Evolutionary conservation across 2,329 filamentous ascomycete genomes (phyloP).

Genomic region (Bipolaris oryzae): DNA sequence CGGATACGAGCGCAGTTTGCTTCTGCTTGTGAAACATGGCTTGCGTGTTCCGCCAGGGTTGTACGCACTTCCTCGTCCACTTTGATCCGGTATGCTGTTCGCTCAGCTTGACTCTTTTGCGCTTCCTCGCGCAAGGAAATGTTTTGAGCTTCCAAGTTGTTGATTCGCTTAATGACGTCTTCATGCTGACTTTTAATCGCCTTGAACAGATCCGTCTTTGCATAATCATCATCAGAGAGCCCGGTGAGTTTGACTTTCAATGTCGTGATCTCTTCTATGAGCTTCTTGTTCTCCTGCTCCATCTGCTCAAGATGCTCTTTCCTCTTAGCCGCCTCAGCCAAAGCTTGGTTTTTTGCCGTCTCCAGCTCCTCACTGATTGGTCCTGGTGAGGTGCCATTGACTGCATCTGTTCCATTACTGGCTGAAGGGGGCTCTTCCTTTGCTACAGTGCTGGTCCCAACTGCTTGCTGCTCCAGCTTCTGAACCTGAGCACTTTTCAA

Average conservation of each 20-base stretch:
- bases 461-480: slow-evolving; percentile 86
- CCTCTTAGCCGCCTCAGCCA: slow-evolving; percentile 77
- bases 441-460: slow-evolving; percentile 26
- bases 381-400: slow-evolving; percentile 65
- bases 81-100: slow-evolving; percentile 79
- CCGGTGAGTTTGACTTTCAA: slow-evolving; percentile 71
- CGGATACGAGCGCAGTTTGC: slow-evolving; percentile 85
- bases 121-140: slow-evolving; percentile 82
- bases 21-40: slow-evolving; percentile 79
- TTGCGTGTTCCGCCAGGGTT: slow-evolving; percentile 77
- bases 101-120: slow-evolving; percentile 82
- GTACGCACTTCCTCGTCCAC: slow-evolving; percentile 80
- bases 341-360: slow-evolving; percentile 75
- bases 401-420: slow-evolving; percentile 58
- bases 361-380: slow-evolving; percentile 70
- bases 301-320: slow-evolving; percentile 86
- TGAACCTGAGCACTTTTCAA: slow-evolving; percentile 87
- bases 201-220: slow-evolving; percentile 92
- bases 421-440: slow-evolving; percentile 52
- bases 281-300: slow-evolving; percentile 75
- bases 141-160: slow-evolving; percentile 88
- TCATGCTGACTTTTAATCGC: slow-evolving; percentile 88
- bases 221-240: slow-evolving; percentile 89
- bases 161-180: slow-evolving; percentile 88
- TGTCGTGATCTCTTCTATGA: slow-evolving; percentile 79